Conservation (phyloP, 2,329 filamentous ascomycete genomes). For the Myriosclerotinia curreyana region DNA sequence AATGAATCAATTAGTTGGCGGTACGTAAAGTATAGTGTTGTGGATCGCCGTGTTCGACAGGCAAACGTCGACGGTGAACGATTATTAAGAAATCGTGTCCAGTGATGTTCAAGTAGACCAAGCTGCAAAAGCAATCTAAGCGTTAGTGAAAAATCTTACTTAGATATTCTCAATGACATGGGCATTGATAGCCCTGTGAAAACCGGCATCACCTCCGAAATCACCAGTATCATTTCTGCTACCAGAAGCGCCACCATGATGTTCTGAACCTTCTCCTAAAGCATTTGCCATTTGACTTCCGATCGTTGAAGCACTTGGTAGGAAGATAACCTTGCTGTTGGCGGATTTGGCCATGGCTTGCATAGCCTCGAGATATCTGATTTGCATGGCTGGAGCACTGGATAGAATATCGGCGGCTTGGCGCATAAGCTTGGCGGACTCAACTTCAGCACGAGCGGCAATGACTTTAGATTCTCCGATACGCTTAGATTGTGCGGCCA, state of each 20-base stretch:
- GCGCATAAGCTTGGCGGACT: conserved; percentile 89
- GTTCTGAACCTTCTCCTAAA: conserved; percentile 54
- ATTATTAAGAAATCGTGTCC: not conserved
- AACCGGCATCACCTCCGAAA: conserved; percentile 56
- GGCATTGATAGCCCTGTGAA: conserved; percentile 79
- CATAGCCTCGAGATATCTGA: conserved; percentile 97
- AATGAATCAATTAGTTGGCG: not conserved
- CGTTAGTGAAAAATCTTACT: conserved; percentile 31
- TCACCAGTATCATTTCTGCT: conserved; percentile 44
- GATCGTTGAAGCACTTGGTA: conserved; percentile 58
- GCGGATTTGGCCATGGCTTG: conserved; percentile 96
- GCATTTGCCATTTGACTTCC: conserved; percentile 56
- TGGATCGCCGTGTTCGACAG: not conserved
- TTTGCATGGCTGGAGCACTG: conserved; percentile 95
- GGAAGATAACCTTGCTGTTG: conserved; percentile 83
- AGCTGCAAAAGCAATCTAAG: conserved; percentile 32
- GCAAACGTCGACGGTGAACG: not conserved
- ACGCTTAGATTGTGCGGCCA: conserved; percentile 98
- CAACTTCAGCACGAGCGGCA: conserved; percentile 93
- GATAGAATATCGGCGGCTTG: conserved; percentile 91
- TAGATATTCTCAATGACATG: conserved; percentile 84
- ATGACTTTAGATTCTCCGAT: conserved; percentile 99
- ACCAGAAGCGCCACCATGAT: conserved; percentile 45
- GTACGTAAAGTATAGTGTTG: conserved; percentile 5
- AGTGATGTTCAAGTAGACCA: conserved; percentile 34